phyloP scores from a whole-genome alignment of 176 grass and related monocot genomes.

The Hyparrhenia diplandra region DNA sequence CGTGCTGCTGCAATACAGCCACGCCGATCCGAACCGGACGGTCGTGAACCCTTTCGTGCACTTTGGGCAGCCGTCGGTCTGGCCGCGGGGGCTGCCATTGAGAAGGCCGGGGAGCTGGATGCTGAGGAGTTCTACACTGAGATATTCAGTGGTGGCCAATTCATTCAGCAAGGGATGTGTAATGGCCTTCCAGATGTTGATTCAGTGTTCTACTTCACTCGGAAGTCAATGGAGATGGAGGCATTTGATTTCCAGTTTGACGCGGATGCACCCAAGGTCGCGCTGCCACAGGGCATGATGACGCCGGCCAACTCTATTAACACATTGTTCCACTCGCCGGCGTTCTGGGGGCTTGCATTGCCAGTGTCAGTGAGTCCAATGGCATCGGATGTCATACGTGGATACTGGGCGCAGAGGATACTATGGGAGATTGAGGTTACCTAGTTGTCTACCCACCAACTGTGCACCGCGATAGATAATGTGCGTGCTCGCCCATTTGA shows the following conservation, averaged over 20 bases:
- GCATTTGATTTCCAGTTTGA: constrained; percentile 53
- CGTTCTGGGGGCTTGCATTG: constrained; percentile 83
- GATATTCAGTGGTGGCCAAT: constrained; percentile 61
- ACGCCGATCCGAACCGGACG: constrained; percentile 71
- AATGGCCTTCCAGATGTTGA: constrained; percentile 87
- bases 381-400: constrained; percentile 80
- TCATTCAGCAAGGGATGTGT: constrained; percentile 89
- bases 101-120: constrained; percentile 60
- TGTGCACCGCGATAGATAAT: constrained; percentile 58
- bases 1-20: constrained; percentile 83
- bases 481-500: constrained; percentile 51
- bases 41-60: constrained; percentile 84
- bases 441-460: constrained; percentile 75
- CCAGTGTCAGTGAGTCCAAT: constrained; percentile 81
- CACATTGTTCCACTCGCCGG: constrained; percentile 76
- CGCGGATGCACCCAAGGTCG: constrained; percentile 66
- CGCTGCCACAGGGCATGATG: constrained; percentile 79
- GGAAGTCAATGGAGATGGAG: constrained; percentile 55
- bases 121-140: constrained; percentile 84
- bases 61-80: constrained; percentile 88
- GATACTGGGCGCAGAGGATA: constrained; percentile 85
- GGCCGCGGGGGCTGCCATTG: constrained; percentile 85
- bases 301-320: constrained; percentile 70
- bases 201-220: constrained; percentile 81
- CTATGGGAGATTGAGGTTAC: constrained; percentile 86